Evolutionary conservation across 352 stramenopile species (phyloP).

Genomic region (Peronospora belbahrii): DNA sequence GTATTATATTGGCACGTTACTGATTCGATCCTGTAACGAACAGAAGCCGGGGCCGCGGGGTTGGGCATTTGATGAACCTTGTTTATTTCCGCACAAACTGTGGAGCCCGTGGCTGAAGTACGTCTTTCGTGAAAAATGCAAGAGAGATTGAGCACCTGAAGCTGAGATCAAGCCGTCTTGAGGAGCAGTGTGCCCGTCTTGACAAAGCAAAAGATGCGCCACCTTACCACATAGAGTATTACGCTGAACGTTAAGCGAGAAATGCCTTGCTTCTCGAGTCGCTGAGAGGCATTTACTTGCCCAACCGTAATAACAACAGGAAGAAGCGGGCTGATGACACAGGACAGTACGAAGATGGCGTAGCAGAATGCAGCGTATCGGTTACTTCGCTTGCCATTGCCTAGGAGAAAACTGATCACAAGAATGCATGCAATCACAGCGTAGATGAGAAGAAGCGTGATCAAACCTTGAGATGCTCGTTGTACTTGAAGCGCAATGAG

Average conservation of each 20-base stretch:
- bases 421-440: constrained; percentile 58
- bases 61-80: too few relatives aligned
- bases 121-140: constrained; percentile 15
- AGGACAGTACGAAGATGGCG: constrained; percentile 72
- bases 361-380: constrained; percentile 54
- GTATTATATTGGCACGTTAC: too few relatives aligned
- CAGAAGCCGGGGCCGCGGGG: too few relatives aligned
- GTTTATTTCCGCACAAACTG: too few relatives aligned
- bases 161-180: constrained; percentile 84
- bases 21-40: too few relatives aligned
- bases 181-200: constrained; percentile 90
- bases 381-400: constrained; percentile 26
- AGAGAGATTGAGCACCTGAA: constrained; percentile 38
- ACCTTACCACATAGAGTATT: constrained; percentile 88
- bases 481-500: constrained; percentile 88
- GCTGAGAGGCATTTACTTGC: constrained; percentile 78
- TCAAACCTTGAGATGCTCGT: constrained; percentile 82
- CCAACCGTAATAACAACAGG: constrained; percentile 86
- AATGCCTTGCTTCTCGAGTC: constrained; percentile 68
- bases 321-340: constrained; percentile 73
- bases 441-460: constrained; percentile 73
- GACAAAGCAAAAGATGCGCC: constrained; percentile 86
- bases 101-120: neutral
- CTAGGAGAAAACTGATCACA: constrained; percentile 74
- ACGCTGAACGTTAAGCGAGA: constrained; percentile 74